Evolutionary conservation across 352 stramenopile genomes (phyloP).

Genomic region (Globisporangium paddicum): DNA sequence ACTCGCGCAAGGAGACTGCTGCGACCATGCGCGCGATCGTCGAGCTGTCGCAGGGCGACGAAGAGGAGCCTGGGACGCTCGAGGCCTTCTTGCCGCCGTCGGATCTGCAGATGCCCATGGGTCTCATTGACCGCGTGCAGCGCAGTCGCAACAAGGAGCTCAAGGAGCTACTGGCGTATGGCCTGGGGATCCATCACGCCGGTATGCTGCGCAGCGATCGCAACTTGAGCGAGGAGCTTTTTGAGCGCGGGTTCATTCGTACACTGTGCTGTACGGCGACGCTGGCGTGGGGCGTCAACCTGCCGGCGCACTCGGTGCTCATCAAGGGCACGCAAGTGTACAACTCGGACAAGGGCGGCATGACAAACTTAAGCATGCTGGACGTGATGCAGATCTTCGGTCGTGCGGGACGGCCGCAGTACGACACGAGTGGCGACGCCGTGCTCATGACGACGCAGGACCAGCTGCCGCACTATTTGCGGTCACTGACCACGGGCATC

Average conservation of each 20-base stretch:
- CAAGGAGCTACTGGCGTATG: conserved; percentile 90
- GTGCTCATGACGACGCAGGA: conserved; percentile 98
- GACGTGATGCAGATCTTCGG: conserved; percentile 99
- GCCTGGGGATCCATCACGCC: conserved; percentile 98
- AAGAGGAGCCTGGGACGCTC: conserved; percentile 46
- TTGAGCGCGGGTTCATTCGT: conserved; percentile 95
- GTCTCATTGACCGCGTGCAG: conserved; percentile 66
- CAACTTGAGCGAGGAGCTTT: conserved; percentile 97
- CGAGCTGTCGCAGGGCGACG: conserved; percentile 78
- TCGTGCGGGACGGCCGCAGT: conserved; percentile 97
- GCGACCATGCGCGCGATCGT: conserved; percentile 92
- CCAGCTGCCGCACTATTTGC: conserved; percentile 92
- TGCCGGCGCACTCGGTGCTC: conserved; percentile 98
- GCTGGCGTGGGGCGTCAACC: conserved; percentile 98
- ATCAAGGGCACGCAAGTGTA: conserved; percentile 99
- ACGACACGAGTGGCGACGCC: conserved; percentile 97
- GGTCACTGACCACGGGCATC: conserved; percentile 93
- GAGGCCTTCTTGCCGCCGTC: conserved; percentile 56
- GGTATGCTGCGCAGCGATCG: conserved; percentile 95
- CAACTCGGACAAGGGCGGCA: conserved; percentile 97
- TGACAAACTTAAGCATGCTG: conserved; percentile 97
- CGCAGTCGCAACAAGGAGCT: conserved; percentile 96
- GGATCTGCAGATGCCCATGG: conserved; percentile 50
- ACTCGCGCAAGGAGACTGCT: conserved; percentile 97
- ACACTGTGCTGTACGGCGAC: conserved; percentile 99